Evolutionary conservation across 352 stramenopile species (phyloP).

Genomic region (Globisporangium alternatum): DNA sequence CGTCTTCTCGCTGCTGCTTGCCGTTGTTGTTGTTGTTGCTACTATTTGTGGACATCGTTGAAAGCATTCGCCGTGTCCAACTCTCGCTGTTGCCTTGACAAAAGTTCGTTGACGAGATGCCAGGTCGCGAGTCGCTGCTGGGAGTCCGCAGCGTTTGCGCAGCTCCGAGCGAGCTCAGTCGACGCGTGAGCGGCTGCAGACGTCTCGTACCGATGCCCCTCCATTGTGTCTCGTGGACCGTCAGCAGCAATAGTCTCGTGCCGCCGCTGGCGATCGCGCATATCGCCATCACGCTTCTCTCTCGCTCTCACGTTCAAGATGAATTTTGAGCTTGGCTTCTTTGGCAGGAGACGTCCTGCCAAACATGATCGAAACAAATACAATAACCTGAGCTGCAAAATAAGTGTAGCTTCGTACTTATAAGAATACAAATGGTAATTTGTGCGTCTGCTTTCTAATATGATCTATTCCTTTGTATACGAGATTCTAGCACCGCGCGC

Average conservation of each 20-base stretch:
- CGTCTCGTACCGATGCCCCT: neutral
- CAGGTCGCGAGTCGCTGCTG: neutral
- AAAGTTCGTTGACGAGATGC: neutral
- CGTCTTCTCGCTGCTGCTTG: constrained; percentile 18
- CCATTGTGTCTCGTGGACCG: neutral
- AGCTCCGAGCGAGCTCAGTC: neutral
- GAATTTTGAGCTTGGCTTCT: neutral
- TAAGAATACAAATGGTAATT: too few relatives aligned
- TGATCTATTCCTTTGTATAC: too few relatives aligned
- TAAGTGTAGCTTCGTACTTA: too few relatives aligned
- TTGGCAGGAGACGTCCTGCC: too few relatives aligned
- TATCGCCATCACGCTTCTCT: constrained; percentile 4
- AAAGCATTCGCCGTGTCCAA: constrained; percentile 17
- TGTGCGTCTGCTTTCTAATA: too few relatives aligned
- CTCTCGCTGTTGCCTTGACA: constrained; percentile 4
- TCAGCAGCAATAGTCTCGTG: constrained; percentile 12
- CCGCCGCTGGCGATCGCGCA: neutral
- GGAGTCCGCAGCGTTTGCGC: constrained; percentile 3
- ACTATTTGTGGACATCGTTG: constrained; percentile 13
- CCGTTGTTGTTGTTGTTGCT: constrained; percentile 1
- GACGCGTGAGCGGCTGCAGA: constrained; percentile 3
- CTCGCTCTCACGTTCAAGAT: neutral
- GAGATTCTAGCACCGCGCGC: too few relatives aligned
- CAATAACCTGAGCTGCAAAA: too few relatives aligned
- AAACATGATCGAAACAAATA: too few relatives aligned